Conservation (phyloP, 2,329 filamentous ascomycete genomes). For the Alternaria infectoria region DNA sequence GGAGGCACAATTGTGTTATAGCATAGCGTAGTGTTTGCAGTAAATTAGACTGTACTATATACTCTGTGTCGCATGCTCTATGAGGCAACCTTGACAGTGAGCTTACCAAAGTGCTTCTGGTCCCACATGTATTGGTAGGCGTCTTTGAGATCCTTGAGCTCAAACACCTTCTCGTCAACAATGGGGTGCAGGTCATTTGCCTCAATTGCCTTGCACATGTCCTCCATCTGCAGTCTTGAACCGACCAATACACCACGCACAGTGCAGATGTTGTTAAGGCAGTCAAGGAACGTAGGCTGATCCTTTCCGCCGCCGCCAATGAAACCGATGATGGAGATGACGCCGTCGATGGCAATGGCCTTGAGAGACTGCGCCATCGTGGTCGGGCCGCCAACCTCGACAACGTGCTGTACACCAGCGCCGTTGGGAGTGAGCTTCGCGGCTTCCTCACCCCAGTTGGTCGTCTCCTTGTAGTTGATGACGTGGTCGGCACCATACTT, state of each 20-base stretch:
- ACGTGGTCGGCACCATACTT: slow-evolving; percentile 62
- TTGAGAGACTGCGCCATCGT: slow-evolving; percentile 62
- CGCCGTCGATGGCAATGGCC: slow-evolving; percentile 61
- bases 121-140: slow-evolving; percentile 58
- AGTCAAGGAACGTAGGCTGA: slow-evolving; percentile 61
- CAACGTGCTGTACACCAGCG: slow-evolving; percentile 65
- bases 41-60: neutral
- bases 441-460: slow-evolving; percentile 62
- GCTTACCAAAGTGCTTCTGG: slow-evolving; percentile 54
- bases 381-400: slow-evolving; percentile 71
- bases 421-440: slow-evolving; percentile 58
- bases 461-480: slow-evolving; percentile 62
- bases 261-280: slow-evolving; percentile 57
- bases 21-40: neutral
- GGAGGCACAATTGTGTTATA: neutral
- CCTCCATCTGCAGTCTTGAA: slow-evolving; percentile 61
- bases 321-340: slow-evolving; percentile 63
- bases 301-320: slow-evolving; percentile 58
- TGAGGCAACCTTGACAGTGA: slow-evolving; percentile 40
- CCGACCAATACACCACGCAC: slow-evolving; percentile 65
- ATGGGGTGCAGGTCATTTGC: slow-evolving; percentile 65
- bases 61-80: neutral
- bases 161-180: slow-evolving; percentile 64
- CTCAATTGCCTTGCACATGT: slow-evolving; percentile 66
- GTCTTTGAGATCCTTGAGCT: slow-evolving; percentile 58